phyloP scores from a whole-genome alignment of 169 alveolate genomes.

The Cryptosporidium ubiquitum region DNA sequence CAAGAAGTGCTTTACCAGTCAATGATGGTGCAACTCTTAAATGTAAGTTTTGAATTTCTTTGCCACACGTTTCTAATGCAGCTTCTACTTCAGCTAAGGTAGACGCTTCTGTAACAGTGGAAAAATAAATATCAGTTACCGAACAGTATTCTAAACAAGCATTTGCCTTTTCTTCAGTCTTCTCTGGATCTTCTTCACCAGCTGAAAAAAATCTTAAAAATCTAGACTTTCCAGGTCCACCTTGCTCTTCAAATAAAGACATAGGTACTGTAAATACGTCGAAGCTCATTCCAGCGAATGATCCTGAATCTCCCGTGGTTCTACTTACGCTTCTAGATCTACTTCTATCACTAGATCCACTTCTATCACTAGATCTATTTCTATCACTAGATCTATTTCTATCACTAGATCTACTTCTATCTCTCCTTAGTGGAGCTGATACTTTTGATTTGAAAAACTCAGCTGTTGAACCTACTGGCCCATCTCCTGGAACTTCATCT shows the following conservation, averaged over 20 bases:
- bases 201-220: neutral
- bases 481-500: constrained; percentile 2
- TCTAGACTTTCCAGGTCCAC: neutral
- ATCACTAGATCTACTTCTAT: neutral
- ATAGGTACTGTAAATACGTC: neutral
- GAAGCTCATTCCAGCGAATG: neutral
- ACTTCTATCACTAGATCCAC: no score
- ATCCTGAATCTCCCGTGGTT: neutral
- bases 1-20: neutral
- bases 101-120: neutral
- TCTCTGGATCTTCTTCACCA: neutral
- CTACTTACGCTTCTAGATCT: neutral
- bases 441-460: neutral
- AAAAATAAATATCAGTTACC: neutral
- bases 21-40: neutral
- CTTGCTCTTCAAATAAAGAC: neutral
- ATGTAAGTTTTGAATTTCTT: neutral
- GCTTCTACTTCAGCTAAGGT: neutral
- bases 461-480: neutral
- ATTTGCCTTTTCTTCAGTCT: neutral
- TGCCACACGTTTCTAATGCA: neutral
- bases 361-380: no score
- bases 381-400: no score
- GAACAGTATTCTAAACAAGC: neutral
- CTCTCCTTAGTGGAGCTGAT: neutral